Conservation (phyloP, 257 asterid species). For the Ajuga chamaepitys region DNA sequence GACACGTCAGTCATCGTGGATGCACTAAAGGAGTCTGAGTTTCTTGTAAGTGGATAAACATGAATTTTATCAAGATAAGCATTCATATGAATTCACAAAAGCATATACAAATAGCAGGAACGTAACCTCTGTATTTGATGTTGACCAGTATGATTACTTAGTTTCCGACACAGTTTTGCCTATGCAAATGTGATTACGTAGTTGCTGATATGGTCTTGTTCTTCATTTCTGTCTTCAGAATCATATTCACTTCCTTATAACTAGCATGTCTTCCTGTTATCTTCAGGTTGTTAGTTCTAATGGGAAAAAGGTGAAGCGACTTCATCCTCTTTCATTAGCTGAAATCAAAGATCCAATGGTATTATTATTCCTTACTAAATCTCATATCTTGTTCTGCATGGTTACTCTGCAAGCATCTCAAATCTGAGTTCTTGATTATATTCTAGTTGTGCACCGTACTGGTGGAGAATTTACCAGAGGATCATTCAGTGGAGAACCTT, state of each 20-base stretch:
- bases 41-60: constrained; percentile 54
- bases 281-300: constrained; percentile 74
- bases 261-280: constrained; percentile 15
- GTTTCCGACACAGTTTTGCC: not conserved
- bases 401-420: not conserved
- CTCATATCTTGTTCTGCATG: not conserved
- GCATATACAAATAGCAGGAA: not conserved
- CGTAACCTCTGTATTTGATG: not conserved
- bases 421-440: constrained; percentile 6
- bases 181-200: not conserved
- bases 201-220: not conserved
- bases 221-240: not conserved
- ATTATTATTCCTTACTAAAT: constrained; percentile 10
- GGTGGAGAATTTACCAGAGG: constrained; percentile 94
- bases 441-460: constrained; percentile 81
- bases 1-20: constrained; percentile 55
- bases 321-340: constrained; percentile 56
- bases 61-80: constrained; percentile 1
- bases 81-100: not conserved
- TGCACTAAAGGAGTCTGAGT: constrained; percentile 73
- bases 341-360: constrained; percentile 84
- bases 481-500: constrained; percentile 88
- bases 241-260: constrained; percentile 8
- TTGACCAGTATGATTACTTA: not conserved
- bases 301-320: constrained; percentile 81